Evolutionary conservation across 2,329 filamentous ascomycete genomes (phyloP).

Genomic region (Xylariaceae sp.): DNA sequence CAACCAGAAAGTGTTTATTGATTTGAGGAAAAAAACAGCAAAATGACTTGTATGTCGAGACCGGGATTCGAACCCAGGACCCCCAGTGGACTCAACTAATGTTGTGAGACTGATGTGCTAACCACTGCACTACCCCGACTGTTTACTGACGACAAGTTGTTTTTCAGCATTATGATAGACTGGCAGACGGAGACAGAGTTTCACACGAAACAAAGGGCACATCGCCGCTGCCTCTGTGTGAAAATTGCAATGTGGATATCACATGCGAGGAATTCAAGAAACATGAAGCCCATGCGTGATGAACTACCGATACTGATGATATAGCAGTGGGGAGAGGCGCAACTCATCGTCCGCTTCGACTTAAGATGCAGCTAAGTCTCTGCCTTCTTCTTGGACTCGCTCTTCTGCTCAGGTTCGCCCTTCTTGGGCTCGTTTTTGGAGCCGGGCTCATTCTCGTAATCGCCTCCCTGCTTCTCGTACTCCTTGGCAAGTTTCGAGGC

Average conservation of each 20-base stretch:
- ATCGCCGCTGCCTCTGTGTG: too few species aligned
- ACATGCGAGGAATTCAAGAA: too few species aligned
- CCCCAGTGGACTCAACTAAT: neutral
- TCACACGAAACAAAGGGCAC: too few species aligned
- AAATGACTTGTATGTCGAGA: neutral
- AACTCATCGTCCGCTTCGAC: too few species aligned
- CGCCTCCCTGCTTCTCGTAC: constrained; percentile 34
- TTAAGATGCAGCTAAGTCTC: constrained; percentile 9
- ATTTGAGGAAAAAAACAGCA: neutral
- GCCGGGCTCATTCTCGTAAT: constrained; percentile 31
- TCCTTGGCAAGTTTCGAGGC: constrained; percentile 32
- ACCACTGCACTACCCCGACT: constrained; percentile 2
- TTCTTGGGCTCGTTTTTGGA: constrained; percentile 30
- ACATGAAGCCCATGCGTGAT: too few species aligned
- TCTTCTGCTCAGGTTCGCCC: constrained; percentile 15
- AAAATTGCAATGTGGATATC: too few species aligned
- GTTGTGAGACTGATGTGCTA: constrained; percentile 1
- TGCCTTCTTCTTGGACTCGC: constrained; percentile 6
- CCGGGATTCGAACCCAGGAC: constrained; percentile 1
- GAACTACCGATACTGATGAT: too few species aligned
- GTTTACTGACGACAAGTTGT: too few species aligned
- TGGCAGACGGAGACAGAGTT: too few species aligned
- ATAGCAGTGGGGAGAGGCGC: too few species aligned
- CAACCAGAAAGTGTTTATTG: too few species aligned
- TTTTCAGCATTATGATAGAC: too few species aligned